phyloP scores from a whole-genome alignment of 1,139 yeast species.

The Hyphopichia fennica region DNA sequence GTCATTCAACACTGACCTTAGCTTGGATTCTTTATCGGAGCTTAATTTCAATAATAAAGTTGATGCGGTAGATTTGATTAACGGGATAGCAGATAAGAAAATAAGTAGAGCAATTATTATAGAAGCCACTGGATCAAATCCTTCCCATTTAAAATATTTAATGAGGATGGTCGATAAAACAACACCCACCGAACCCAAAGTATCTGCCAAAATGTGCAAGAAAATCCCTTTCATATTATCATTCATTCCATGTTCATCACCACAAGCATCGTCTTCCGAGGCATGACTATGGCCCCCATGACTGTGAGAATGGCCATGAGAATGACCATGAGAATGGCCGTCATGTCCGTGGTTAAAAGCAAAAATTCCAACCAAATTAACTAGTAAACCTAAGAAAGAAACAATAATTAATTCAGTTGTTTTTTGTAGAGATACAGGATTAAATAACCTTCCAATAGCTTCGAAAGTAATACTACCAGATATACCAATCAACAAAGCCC shows the following conservation, averaged over 20 bases:
- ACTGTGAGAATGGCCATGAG: slow-evolving; percentile 25
- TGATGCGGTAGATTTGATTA: slow-evolving; percentile 77
- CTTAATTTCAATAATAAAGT: slow-evolving; percentile 66
- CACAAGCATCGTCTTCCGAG: slow-evolving; percentile 1
- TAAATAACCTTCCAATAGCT: slow-evolving; percentile 75
- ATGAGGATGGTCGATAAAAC: slow-evolving; percentile 78
- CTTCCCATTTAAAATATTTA: slow-evolving; percentile 55
- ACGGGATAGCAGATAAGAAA: slow-evolving; percentile 78
- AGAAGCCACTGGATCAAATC: slow-evolving; percentile 92
- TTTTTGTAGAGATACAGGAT: slow-evolving; percentile 75
- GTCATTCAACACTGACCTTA: slow-evolving; percentile 67
- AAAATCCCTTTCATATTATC: slow-evolving; percentile 96
- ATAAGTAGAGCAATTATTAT: slow-evolving; percentile 81
- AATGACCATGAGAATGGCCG: slow-evolving; percentile 37
- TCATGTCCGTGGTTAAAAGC: slow-evolving; percentile 85
- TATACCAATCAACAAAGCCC: slow-evolving; percentile 81
- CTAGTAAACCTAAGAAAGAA: slow-evolving; percentile 78
- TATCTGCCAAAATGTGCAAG: slow-evolving; percentile 90
- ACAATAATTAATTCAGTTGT: slow-evolving; percentile 88
- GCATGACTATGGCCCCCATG: slow-evolving; percentile 17
- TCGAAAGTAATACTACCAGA: slow-evolving; percentile 86
- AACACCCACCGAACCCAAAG: slow-evolving; percentile 95
- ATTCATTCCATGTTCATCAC: slow-evolving; percentile 41
- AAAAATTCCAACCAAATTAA: slow-evolving; percentile 87
- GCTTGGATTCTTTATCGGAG: slow-evolving; percentile 52